Conservation (phyloP, 1,284 basidiomycete species). For the Cystobasidium slooffiae region DNA sequence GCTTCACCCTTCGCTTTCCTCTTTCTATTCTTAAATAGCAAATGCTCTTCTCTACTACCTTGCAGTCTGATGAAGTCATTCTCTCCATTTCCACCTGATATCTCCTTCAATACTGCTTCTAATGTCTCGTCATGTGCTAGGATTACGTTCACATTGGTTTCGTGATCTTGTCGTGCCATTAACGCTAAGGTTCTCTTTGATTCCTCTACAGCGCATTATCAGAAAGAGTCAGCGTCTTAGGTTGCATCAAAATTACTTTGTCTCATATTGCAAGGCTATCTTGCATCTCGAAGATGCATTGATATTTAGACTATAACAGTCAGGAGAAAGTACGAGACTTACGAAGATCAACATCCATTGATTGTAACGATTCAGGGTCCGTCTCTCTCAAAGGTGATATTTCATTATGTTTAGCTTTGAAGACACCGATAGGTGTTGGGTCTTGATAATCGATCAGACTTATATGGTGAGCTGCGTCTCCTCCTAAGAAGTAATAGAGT, state of each 20-base stretch:
- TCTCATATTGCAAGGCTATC: too few species aligned
- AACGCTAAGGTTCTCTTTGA: conserved; percentile 21
- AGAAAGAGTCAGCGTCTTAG: neutral
- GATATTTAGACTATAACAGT: neutral
- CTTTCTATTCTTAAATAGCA: conserved; percentile 1
- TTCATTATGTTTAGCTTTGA: conserved; percentile 25
- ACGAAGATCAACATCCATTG: conserved; percentile 26
- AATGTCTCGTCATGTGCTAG: conserved; percentile 28
- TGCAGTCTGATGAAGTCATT: neutral
- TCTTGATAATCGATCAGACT: conserved; percentile 16
- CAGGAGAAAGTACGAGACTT: neutral
- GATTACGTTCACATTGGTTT: conserved; percentile 10
- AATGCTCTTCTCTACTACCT: neutral
- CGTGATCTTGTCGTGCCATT: conserved; percentile 11
- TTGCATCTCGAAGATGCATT: neutral
- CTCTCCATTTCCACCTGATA: neutral
- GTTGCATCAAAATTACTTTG: too few species aligned
- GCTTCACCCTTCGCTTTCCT: neutral
- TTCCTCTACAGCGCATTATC: neutral
- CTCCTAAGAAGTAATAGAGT: conserved; percentile 24
- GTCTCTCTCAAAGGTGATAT: conserved; percentile 12
- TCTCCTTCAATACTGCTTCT: conserved; percentile 15
- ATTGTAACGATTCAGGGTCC: conserved; percentile 30
- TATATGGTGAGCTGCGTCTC: conserved; percentile 35
- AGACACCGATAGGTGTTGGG: conserved; percentile 24